A percentile compares a stretch with the other conserved stretches of the same genome.
phyloP scores from a whole-genome alignment of 768 basidiomycete genomes.

The Mycena filopes region DNA sequence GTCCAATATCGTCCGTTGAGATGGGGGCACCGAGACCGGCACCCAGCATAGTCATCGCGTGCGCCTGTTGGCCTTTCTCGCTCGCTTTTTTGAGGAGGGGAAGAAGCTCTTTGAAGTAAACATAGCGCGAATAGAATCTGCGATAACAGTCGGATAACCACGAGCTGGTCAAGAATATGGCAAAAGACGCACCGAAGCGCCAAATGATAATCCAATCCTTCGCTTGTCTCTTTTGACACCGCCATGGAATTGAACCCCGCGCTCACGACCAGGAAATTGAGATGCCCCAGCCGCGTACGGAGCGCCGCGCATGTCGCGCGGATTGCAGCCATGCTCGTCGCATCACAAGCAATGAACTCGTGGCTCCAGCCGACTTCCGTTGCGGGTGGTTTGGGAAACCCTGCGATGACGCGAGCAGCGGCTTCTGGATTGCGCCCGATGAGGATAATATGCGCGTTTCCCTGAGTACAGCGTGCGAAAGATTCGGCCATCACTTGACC shows the following conservation, averaged over 20 bases:
- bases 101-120: slow-evolving; percentile 46
- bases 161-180: too few species aligned
- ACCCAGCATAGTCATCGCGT: slow-evolving; percentile 26
- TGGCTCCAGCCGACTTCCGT: slow-evolving; percentile 25
- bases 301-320: slow-evolving; percentile 24
- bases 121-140: slow-evolving; percentile 47
- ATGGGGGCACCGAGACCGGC: slow-evolving; percentile 17
- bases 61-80: slow-evolving; percentile 36
- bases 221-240: slow-evolving; percentile 40
- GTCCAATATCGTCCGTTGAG: slow-evolving; percentile 21
- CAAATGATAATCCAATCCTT: slow-evolving; percentile 47
- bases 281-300: slow-evolving; percentile 34
- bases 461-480: slow-evolving; percentile 44
- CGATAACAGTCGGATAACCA: neutral
- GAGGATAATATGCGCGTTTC: slow-evolving; percentile 39
- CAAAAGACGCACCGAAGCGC: slow-evolving; percentile 36
- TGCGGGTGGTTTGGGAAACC: slow-evolving; percentile 28
- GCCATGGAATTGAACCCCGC: slow-evolving; percentile 14
- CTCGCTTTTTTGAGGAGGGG: slow-evolving; percentile 44
- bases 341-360: slow-evolving; percentile 49
- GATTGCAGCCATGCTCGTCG: slow-evolving; percentile 45
- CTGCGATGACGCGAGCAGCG: slow-evolving; percentile 26
- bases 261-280: slow-evolving; percentile 47
- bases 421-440: slow-evolving; percentile 46
- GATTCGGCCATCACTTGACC: slow-evolving; percentile 46